Conservation (phyloP, 345 rosid species). For the Erucastrum elatum region DNA sequence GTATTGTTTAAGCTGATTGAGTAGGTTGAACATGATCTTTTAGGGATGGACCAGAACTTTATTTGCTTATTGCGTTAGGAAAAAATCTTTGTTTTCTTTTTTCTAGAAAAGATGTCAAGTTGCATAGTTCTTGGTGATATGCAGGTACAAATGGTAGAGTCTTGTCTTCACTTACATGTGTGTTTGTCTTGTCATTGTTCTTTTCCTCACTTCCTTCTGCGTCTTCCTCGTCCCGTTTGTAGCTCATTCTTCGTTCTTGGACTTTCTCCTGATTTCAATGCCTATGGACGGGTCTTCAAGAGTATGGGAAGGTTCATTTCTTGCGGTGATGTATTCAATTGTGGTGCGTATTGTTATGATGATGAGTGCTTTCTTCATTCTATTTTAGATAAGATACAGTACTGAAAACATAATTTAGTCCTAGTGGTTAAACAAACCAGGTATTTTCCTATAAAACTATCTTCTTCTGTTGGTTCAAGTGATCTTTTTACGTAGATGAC, state of each 20-base stretch:
- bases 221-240: conserved; percentile 36
- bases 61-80: conserved; percentile 8
- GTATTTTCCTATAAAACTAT: conserved; percentile 63
- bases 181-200: conserved; percentile 62
- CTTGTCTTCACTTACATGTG: conserved; percentile 54
- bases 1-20: neutral
- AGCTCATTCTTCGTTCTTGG: too few species aligned
- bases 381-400: too few species aligned
- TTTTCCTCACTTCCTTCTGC: conserved; percentile 61
- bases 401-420: too few species aligned
- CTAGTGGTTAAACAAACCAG: conserved; percentile 17
- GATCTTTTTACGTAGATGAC: conserved; percentile 55
- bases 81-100: neutral
- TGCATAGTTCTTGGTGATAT: conserved; percentile 31
- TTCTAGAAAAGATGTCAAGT: neutral
- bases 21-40: conserved; percentile 18
- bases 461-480: conserved; percentile 42
- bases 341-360: too few species aligned
- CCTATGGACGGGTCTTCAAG: too few species aligned
- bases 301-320: too few species aligned
- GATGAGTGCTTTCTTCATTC: too few species aligned
- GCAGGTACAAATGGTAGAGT: neutral
- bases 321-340: too few species aligned
- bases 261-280: too few species aligned
- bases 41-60: conserved; percentile 31